These are phyloP conservation scores for Hypoxylon sp. DNA, from an alignment of 2,329 filamentous ascomycete species.

Conservation along the genomic window DNA sequence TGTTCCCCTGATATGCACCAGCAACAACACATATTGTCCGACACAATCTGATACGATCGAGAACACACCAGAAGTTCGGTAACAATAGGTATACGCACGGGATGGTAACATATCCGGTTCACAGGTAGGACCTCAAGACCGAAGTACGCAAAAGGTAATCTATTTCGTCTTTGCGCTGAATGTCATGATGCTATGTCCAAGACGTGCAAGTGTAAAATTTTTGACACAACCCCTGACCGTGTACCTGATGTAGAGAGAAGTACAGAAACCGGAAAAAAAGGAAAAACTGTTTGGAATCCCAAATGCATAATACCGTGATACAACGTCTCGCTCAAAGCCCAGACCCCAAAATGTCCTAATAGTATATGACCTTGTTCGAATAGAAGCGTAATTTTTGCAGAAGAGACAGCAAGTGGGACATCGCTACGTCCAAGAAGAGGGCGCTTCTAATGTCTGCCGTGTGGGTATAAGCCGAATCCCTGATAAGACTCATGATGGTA, in stretches of 20 bases:
- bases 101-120: no score
- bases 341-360: conserved; percentile 10
- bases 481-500: conserved; percentile 29
- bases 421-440: conserved; percentile 6
- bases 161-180: conserved; percentile 27
- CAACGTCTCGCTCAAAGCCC: conserved; percentile 6
- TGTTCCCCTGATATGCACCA: no score
- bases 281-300: conserved; percentile 5
- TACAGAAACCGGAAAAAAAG: conserved; percentile 16
- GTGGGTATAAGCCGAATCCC: conserved; percentile 39
- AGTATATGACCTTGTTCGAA: conserved; percentile 19
- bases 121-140: no score
- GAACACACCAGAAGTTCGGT: no score
- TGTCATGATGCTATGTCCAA: conserved; percentile 21
- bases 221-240: conserved; percentile 25
- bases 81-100: no score
- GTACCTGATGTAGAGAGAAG: conserved; percentile 13
- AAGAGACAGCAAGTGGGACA: conserved; percentile 26
- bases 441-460: conserved; percentile 18
- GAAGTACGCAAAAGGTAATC: conserved; percentile 7
- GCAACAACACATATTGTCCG: no score
- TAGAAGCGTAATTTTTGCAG: conserved; percentile 17
- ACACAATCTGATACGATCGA: no score
- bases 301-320: conserved; percentile 18
- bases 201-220: conserved; percentile 30